These are phyloP conservation scores for Mycena albidolilacea DNA, from an alignment of 768 basidiomycete species.

Conservation along the genomic window DNA sequence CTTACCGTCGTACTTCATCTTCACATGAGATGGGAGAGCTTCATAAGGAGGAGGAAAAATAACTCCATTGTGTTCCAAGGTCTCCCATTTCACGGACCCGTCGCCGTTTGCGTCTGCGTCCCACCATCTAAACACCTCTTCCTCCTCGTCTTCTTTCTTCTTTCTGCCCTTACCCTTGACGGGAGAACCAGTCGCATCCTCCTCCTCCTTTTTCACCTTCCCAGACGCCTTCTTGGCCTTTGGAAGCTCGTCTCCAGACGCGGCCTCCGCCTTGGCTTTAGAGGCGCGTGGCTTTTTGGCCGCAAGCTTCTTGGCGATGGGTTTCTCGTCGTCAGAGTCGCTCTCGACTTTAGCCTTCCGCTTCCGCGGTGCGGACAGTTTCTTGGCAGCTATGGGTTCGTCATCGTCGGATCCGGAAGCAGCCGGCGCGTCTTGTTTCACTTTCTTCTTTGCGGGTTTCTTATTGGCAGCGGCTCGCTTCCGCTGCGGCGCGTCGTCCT, in stretches of 20 bases:
- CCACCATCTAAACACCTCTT: conserved; percentile 91
- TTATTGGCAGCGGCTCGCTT: conserved; percentile 74
- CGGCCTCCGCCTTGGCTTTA: conserved; percentile 68
- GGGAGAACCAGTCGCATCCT: conserved; percentile 49
- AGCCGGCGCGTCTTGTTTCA: conserved; percentile 66
- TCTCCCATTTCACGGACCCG: conserved; percentile 91
- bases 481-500: conserved; percentile 63
- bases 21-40: conserved; percentile 83
- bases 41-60: conserved; percentile 97
- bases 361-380: conserved; percentile 54
- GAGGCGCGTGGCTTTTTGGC: conserved; percentile 63
- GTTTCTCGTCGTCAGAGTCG: conserved; percentile 62
- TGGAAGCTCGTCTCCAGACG: conserved; percentile 52
- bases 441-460: conserved; percentile 76
- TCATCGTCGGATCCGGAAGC: conserved; percentile 52
- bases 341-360: conserved; percentile 67
- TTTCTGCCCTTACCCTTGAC: conserved; percentile 63
- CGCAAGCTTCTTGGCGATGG: conserved; percentile 57
- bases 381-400: conserved; percentile 56
- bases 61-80: conserved; percentile 95
- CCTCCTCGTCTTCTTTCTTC: conserved; percentile 79
- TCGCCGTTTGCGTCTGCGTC: conserved; percentile 82
- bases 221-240: conserved; percentile 61
- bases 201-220: conserved; percentile 63
- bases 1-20: conserved; percentile 96